Percentiles rank a stretch among this genome's conserved stretches.
Conservation (phyloP, 495 filamentous ascomycete species). For the Neurospora tetraspora region DNA sequence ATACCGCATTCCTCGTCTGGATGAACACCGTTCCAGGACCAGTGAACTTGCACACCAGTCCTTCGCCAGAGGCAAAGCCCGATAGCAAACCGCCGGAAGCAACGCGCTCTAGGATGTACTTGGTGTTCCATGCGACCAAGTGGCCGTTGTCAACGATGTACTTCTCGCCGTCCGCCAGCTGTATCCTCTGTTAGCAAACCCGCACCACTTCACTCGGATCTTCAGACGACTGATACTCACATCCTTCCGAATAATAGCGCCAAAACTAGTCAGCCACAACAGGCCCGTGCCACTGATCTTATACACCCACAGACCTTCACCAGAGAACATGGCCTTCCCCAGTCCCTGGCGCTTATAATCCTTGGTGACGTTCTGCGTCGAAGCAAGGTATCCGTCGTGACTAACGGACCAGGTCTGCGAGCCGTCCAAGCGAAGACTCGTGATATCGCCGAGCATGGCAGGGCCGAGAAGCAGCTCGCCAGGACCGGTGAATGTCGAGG, state of each 20-base stretch:
- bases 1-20: slow-evolving; percentile 78
- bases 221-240: slow-evolving; percentile 40
- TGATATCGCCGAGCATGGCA: slow-evolving; percentile 73
- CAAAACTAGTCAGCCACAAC: slow-evolving; percentile 84
- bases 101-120: slow-evolving; percentile 81
- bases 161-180: slow-evolving; percentile 67
- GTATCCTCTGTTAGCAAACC: neutral
- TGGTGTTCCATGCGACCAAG: slow-evolving; percentile 93
- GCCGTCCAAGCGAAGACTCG: slow-evolving; percentile 60
- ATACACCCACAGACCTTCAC: slow-evolving; percentile 88
- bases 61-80: slow-evolving; percentile 67
- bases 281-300: slow-evolving; percentile 72
- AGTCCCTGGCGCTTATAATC: slow-evolving; percentile 81
- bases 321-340: slow-evolving; percentile 87
- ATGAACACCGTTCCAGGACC: slow-evolving; percentile 90
- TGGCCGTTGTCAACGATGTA: slow-evolving; percentile 96
- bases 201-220: neutral
- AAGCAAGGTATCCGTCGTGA: slow-evolving; percentile 67
- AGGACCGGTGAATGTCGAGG: slow-evolving; percentile 79
- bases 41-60: slow-evolving; percentile 85
- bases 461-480: slow-evolving; percentile 85
- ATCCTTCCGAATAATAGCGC: slow-evolving; percentile 92
- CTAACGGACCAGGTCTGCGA: slow-evolving; percentile 71
- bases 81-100: slow-evolving; percentile 84
- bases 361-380: slow-evolving; percentile 67